Evolutionary conservation across 1,139 yeast species (phyloP), one percentile per base, ranked within the genome.

Genomic region (Hemisphaericaspora lyxosophila): DNA sequence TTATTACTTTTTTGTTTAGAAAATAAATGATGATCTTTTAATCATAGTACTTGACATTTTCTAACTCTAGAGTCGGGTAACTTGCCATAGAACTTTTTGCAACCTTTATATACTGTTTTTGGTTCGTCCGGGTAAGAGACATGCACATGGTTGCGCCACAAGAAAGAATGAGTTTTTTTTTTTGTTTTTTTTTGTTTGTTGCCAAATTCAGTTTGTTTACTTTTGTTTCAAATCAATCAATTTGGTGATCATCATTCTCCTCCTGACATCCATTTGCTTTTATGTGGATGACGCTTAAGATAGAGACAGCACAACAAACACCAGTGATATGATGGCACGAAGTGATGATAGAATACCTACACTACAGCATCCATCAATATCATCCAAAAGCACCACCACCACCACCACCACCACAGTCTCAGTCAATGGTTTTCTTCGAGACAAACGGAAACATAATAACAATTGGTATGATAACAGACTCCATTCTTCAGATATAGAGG

Each of bases 401-500:
- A 28, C 11, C 11, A 15, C n/a, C 2, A 14, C 15, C 4, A 27
- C 20, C 4, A 14, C 20, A 26, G n/a, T n/a, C n/a, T n/a, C n/a
- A n/a, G n/a, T n/a, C n/a, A n/a, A n/a, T n/a, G n/a, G n/a, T n/a
- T n/a, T n/a, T n/a, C n/a, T n/a, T n/a, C n/a, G n/a, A n/a, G n/a
- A 26, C 19, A 7, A 14, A 4, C 5, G 16, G 12, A 26, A 4
- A 5, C 16, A 28, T 15, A 28, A 11, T 9, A 28, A 18, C 14
- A 16, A 16, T 6, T 28, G 31, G 31, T 28, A 28, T 28, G 31
- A 28, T 8, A 28, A 13, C 4, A 13, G 23, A 28, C 15, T 8
- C 16, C 23, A 17, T 5, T 28, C 31, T 7, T 28, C 31, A 4
- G 31, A 28, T n/a, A 18, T 28, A 4, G 31, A 28, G 12, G 31